Conservation (phyloP, 257 asterid genomes). For the Voacanga thouarsii region DNA sequence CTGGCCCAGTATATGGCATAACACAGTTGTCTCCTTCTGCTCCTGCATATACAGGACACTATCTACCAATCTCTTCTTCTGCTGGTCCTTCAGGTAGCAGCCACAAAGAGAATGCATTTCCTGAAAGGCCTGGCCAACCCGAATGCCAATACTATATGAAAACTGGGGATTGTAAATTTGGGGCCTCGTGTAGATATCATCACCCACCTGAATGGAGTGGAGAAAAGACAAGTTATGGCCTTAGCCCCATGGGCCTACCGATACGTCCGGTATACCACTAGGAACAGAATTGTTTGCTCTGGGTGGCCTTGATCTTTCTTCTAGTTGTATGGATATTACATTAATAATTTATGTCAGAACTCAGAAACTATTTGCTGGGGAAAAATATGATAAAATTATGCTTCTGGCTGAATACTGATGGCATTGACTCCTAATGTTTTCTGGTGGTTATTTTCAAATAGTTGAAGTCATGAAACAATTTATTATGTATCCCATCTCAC, state of each 20-base stretch:
- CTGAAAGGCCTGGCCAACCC: conserved; percentile 87
- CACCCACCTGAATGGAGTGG: conserved; percentile 77
- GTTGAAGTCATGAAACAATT: not conserved
- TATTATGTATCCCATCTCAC: not conserved
- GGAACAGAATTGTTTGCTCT: not conserved
- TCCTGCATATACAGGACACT: conserved; percentile 71
- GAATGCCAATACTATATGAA: conserved; percentile 81
- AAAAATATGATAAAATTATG: conserved; percentile 11
- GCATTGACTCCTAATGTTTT: not conserved
- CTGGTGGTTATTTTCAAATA: not conserved
- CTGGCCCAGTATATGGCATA: conserved; percentile 53
- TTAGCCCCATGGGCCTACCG: conserved; percentile 87
- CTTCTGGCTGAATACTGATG: not conserved
- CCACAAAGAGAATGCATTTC: conserved; percentile 59
- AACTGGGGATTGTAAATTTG: conserved; percentile 86
- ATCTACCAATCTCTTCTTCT: conserved; percentile 55
- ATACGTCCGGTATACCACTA: conserved; percentile 71
- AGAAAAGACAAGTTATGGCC: conserved; percentile 47
- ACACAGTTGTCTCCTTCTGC: conserved; percentile 79
- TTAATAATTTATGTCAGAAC: not conserved
- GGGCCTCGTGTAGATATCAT: conserved; percentile 82
- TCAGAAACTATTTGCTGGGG: not conserved
- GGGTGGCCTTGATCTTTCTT: not conserved
- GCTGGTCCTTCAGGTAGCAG: conserved; percentile 60
- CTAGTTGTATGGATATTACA: not conserved